Evolutionary conservation across 352 stramenopile genomes (phyloP).

Genomic region (Globisporangium splendens): DNA sequence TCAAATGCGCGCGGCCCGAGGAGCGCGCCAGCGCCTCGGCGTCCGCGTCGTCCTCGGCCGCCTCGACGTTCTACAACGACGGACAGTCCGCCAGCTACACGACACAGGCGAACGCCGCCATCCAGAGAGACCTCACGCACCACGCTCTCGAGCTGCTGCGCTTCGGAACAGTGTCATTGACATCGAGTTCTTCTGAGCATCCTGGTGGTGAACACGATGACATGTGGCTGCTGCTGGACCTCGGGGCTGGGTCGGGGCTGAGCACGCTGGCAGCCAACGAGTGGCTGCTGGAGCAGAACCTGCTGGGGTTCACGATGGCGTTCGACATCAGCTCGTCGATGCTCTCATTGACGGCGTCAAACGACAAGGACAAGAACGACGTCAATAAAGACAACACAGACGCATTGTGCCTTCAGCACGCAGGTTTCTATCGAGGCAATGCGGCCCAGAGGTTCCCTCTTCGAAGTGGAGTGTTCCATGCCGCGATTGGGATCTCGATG

Average conservation of each 20-base stretch:
- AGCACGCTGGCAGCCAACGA: slow-evolving; percentile 50
- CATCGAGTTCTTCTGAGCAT: neutral
- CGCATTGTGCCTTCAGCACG: slow-evolving; percentile 10
- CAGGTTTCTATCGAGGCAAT: slow-evolving; percentile 64
- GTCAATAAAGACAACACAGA: neutral
- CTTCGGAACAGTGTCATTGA: neutral
- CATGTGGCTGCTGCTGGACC: slow-evolving; percentile 51
- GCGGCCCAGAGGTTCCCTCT: slow-evolving; percentile 59
- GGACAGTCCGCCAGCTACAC: slow-evolving; percentile 68
- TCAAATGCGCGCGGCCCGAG: slow-evolving; percentile 42
- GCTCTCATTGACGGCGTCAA: slow-evolving; percentile 36
- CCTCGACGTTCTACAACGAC: slow-evolving; percentile 56
- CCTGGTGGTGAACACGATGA: slow-evolving; percentile 2
- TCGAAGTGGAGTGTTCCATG: slow-evolving; percentile 33
- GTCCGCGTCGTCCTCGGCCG: slow-evolving; percentile 35
- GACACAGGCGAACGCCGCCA: slow-evolving; percentile 55
- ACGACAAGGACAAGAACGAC: neutral
- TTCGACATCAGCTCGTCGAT: slow-evolving; percentile 80
- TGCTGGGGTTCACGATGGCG: slow-evolving; percentile 41
- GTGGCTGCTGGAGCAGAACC: slow-evolving; percentile 39
- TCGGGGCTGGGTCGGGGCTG: slow-evolving; percentile 67
- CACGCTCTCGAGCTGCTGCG: slow-evolving; percentile 58
- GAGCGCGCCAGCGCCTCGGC: slow-evolving; percentile 31
- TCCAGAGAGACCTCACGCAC: slow-evolving; percentile 64
- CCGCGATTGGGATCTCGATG: slow-evolving; percentile 78